Evolutionary conservation across 495 filamentous ascomycete species (phyloP).

Genomic region (Podospora appendiculata): DNA sequence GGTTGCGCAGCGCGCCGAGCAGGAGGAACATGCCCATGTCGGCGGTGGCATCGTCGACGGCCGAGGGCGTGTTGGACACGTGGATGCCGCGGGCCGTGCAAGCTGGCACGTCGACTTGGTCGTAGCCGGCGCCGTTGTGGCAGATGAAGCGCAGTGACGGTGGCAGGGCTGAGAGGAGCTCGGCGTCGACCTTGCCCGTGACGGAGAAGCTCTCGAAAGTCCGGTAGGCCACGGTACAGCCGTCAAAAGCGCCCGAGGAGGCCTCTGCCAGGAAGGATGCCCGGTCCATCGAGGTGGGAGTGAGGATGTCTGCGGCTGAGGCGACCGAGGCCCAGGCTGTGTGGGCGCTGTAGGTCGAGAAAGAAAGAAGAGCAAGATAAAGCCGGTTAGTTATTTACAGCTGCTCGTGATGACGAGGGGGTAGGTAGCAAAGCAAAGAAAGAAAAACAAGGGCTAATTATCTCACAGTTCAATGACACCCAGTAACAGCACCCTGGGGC

Average conservation of each 20-base stretch:
- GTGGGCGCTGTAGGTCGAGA: conserved; percentile 15
- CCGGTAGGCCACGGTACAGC: conserved; percentile 62
- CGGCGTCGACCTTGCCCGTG: conserved; percentile 63
- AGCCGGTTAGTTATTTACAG: no score
- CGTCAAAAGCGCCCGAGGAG: conserved; percentile 57
- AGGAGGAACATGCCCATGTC: conserved; percentile 73
- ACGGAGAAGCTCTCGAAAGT: conserved; percentile 60
- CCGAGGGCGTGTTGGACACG: conserved; percentile 75
- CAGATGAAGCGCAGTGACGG: conserved; percentile 65
- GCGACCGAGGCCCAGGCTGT: conserved; percentile 16
- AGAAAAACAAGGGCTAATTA: background rate
- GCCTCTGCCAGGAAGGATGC: conserved; percentile 66
- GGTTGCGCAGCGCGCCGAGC: conserved; percentile 65
- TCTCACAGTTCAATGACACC: conserved; percentile 26
- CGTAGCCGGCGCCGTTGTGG: conserved; percentile 84
- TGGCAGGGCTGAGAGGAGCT: conserved; percentile 59
- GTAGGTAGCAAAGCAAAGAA: no score
- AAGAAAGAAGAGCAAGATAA: background rate
- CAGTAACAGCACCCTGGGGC: conserved; percentile 24
- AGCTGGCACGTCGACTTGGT: conserved; percentile 65
- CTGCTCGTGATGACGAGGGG: no score
- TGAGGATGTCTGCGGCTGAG: conserved; percentile 20
- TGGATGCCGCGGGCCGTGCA: conserved; percentile 57
- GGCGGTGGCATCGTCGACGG: conserved; percentile 75
- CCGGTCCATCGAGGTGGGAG: conserved; percentile 15